Base-by-base conservation (phyloP, 805 yeast genomes). In the Metschnikowia chrysomelidarum region DNA sequence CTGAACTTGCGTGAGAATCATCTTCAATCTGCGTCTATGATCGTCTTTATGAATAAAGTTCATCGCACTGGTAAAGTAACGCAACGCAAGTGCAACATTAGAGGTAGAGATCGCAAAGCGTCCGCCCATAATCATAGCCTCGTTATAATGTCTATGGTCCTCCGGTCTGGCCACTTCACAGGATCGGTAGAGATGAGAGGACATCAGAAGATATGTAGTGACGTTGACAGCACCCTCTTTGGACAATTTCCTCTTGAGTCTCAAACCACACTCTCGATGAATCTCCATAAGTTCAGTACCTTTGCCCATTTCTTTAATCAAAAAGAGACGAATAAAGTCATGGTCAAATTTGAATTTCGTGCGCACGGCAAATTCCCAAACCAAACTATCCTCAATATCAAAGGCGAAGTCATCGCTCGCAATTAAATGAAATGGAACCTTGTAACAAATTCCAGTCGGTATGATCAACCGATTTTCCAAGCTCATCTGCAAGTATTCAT, bases 351-450 rank as follows among this genome's bases (percentile, higher is more conserved):
- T 41, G 38, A 60, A 73, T 7, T 57, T 44, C 7, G 73, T 50
- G 15, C 61, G 51, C 1, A 56, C 49, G 0, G 75, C 52, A 16
- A 73, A 43, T 6, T 57, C 59, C 46, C 60, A 54, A 5, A 68
- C 53, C 17, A 56, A 54, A 1, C 51, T 32, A 4, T 60, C 59
- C 9, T 54, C 38, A 10, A 68, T 31, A 9, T 57, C 62, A 23
- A 57, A 52, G 1, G 65, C 59, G 25, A 51, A 56, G 4, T 43
- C 46, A 6, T 49, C 48, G 7, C 54, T 41, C 4, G 56, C 50
- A 3, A 62, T 50, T 17, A 66, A 43, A 43, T 67, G 67, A 37
- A 71, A 68, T 7, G 79, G 78, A 15, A 71, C 52, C 43, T 74
- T 75, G 47, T 71, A 71, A 41, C 63, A 65, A 2, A 68, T 53